Base-by-base conservation (phyloP, 441 rosid species). In the Mallotus repandus region DNA sequence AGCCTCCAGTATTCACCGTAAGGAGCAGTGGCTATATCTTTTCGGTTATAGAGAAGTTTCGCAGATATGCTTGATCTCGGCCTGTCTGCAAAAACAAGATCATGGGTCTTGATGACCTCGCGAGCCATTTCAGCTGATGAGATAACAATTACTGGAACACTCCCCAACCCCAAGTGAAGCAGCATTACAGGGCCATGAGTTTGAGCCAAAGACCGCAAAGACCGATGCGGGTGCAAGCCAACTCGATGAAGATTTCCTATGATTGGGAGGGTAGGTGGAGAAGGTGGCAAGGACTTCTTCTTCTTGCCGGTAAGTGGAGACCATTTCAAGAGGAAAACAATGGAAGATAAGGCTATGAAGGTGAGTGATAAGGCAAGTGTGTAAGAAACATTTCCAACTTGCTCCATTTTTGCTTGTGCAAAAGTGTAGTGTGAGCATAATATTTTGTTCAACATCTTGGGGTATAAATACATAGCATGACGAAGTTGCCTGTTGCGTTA, bases 1-100 rank as follows among this genome's bases (percentile, higher is more conserved):
- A 82, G 83, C 68, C 86, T 78, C 89, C 89, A 87, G 25, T 82
- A 82, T 66, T 85, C 87, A 4, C 85, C 85, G 15, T 84, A 84
- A 4, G 86, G 81, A 0, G 82, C 80, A 5, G 43, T 9, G 3
- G 85, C 22, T 55, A 85, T 4, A 61, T 85, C 89, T 41, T 72
- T 78, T 25, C 45, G 21, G 4, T 70, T 65, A 13, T 82, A 85
- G 50, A 78, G 41, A 53, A 87, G 82, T 29, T 41, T 78, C 2
- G 69, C 54, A 1, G n/a, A 50, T 0, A 72, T 70, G 1, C 41
- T 68, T 3, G 67, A 63, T 3, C 58, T 63, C 0, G 85, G 86
- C 22, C 89, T 74, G 69, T 69, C 58, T 0, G 85, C 74, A 22
- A 87, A 81, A 13, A 66, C 48, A 18, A 82, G 48, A 15, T 85